Base-by-base conservation (phyloP, 2,329 filamentous ascomycete genomes). In the Pseudogymnoascus sp. region DNA sequence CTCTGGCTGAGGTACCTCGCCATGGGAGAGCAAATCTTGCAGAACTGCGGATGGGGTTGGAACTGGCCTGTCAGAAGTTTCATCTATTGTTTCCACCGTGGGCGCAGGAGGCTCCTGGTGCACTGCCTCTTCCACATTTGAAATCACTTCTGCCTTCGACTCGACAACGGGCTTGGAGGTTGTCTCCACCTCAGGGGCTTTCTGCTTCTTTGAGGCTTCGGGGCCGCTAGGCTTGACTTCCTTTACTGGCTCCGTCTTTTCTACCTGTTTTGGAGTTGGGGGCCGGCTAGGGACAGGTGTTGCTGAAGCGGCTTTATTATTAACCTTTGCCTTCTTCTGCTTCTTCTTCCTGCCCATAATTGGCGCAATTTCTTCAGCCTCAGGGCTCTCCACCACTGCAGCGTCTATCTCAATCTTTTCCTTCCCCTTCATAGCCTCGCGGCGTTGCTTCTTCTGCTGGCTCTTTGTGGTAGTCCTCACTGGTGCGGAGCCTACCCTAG, bases 321-420 rank as follows among this genome's bases (percentile, higher is more conserved):
- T 75, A 6, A 66, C 68, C 68, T 83, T 86, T 67, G 88, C 85
- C 74, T 91, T 93, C 78, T 89, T 91, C 71, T 89, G 84, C 75
- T 93, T 94, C 78, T 91, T 93, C 78, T 91, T 91, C 59, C 90
- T 83, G 35, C 88, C 88, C 57, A 91, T 72, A 39, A 95, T 88
- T 0, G 90, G 90, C 6, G 85, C 90, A 66, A 82, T 77, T 8
- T 78, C 76, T 57, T 79, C 76, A 8, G 72, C 72, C 36, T 71
- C 66, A 25, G 65, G 60, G 36, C 69, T 70, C 22, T 58, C 65
- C 6, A 65, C 65, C 33, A 83, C 81, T 65, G 84, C 81, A 14
- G 76, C 75, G 59, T 82, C 78, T 11, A 78, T 72, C 62, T 86
- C 85, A 12, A 75, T 68, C 57, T 79, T 78, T 64, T 81, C 80